Conservation (phyloP, 352 stramenopile genomes). For the Peronospora destructor region DNA sequence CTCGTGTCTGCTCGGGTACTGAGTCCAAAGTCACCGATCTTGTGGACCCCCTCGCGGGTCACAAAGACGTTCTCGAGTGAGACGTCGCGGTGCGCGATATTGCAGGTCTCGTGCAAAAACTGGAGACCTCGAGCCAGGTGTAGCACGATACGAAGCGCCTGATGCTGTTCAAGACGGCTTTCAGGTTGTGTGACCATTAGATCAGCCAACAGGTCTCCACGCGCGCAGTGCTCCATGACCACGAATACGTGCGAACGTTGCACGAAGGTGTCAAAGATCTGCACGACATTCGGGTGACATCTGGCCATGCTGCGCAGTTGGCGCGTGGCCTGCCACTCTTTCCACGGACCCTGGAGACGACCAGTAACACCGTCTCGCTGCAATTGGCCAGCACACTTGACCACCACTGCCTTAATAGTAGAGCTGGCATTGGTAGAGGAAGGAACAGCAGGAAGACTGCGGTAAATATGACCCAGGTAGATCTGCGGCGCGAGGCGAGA, state of each 20-base stretch:
- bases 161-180: slow-evolving; percentile 16
- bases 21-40: slow-evolving; percentile 54
- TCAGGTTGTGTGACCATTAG: slow-evolving; percentile 25
- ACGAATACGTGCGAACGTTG: slow-evolving; percentile 32
- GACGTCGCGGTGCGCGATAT: slow-evolving; percentile 42
- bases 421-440: background rate
- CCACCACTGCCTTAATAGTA: slow-evolving; percentile 13
- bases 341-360: slow-evolving; percentile 18
- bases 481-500: slow-evolving; percentile 27
- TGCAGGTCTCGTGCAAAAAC: slow-evolving; percentile 25
- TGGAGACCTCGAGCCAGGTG: slow-evolving; percentile 30
- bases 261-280: slow-evolving; percentile 32
- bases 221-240: slow-evolving; percentile 51
- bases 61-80: slow-evolving; percentile 65
- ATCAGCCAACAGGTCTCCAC: slow-evolving; percentile 40
- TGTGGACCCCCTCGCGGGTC: slow-evolving; percentile 30
- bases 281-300: slow-evolving; percentile 35
- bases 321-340: slow-evolving; percentile 24
- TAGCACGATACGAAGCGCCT: slow-evolving; percentile 26
- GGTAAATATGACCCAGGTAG: slow-evolving; percentile 25
- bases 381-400: slow-evolving; percentile 27
- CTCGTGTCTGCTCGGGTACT: slow-evolving; percentile 22
- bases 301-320: slow-evolving; percentile 11
- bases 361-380: slow-evolving; percentile 11
- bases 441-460: background rate